phyloP scores from a whole-genome alignment of 371 early-diverging fungal species.

The Rhizopus arrhizus region DNA sequence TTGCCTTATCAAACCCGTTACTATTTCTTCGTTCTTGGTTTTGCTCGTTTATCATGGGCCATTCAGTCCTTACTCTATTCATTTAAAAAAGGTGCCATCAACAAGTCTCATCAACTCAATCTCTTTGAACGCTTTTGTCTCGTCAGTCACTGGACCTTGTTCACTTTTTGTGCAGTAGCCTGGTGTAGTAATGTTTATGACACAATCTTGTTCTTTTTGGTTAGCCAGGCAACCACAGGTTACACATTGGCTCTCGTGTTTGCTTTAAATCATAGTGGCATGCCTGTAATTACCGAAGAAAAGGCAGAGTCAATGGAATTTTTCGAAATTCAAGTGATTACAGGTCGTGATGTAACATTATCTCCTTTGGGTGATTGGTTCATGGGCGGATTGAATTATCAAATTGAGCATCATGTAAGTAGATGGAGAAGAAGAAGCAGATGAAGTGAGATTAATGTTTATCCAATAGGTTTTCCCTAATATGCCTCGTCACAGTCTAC shows the following conservation, averaged over 20 bases:
- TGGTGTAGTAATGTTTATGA: conserved; percentile 58
- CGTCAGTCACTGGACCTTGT: conserved; percentile 73
- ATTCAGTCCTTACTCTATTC: conserved; percentile 68
- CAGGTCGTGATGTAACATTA: conserved; percentile 79
- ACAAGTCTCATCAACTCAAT: conserved; percentile 51
- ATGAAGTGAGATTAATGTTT: neutral
- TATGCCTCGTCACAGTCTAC: conserved; percentile 79
- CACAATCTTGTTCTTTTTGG: conserved; percentile 66
- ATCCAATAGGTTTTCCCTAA: conserved; percentile 69
- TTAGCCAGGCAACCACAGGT: conserved; percentile 78
- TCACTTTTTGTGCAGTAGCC: conserved; percentile 56
- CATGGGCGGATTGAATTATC: conserved; percentile 84
- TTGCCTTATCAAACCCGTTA: conserved; percentile 73
- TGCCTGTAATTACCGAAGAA: conserved; percentile 78
- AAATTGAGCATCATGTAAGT: conserved; percentile 76
- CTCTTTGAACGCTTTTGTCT: conserved; percentile 65
- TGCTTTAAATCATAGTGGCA: conserved; percentile 88
- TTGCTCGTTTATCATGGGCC: conserved; percentile 82
- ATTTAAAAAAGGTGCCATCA: conserved; percentile 55
- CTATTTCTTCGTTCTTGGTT: conserved; percentile 79
- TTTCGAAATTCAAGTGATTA: conserved; percentile 76
- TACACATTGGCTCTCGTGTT: conserved; percentile 80
- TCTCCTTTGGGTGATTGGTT: conserved; percentile 76
- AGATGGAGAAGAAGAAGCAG: neutral
- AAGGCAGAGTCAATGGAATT: conserved; percentile 76